Evolutionary conservation across 441 rosid genomes (phyloP).

Genomic region (Corymbia calophylla): DNA sequence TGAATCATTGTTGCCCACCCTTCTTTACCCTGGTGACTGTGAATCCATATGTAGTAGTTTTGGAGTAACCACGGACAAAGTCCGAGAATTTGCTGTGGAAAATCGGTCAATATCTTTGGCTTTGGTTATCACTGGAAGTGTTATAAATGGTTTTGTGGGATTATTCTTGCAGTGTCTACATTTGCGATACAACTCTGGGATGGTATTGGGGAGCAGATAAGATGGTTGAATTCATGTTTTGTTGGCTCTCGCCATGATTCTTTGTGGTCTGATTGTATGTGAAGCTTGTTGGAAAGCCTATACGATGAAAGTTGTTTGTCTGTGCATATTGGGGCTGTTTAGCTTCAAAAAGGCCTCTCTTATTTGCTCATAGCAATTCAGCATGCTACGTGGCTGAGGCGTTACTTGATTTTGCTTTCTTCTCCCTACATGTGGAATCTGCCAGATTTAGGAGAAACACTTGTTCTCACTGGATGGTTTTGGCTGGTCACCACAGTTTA

Average conservation of each 20-base stretch:
- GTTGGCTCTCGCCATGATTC: background rate
- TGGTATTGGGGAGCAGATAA: background rate
- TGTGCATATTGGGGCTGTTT: background rate
- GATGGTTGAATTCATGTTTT: background rate
- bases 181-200: background rate
- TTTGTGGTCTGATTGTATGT: background rate
- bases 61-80: background rate
- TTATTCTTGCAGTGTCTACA: background rate
- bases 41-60: background rate
- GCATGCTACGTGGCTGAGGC: background rate
- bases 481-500: background rate
- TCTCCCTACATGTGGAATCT: background rate
- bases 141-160: background rate
- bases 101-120: background rate
- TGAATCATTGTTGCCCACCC: background rate
- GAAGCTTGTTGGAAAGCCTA: background rate
- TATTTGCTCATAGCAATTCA: background rate
- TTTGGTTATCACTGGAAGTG: background rate
- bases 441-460: background rate
- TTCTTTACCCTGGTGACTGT: background rate
- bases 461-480: background rate
- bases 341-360: background rate
- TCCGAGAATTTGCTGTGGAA: background rate
- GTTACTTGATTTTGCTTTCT: background rate
- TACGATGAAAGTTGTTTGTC: background rate